Evolutionary conservation across 2,329 filamentous ascomycete species (phyloP).

Genomic region (Sphaerulina vaccinii): DNA sequence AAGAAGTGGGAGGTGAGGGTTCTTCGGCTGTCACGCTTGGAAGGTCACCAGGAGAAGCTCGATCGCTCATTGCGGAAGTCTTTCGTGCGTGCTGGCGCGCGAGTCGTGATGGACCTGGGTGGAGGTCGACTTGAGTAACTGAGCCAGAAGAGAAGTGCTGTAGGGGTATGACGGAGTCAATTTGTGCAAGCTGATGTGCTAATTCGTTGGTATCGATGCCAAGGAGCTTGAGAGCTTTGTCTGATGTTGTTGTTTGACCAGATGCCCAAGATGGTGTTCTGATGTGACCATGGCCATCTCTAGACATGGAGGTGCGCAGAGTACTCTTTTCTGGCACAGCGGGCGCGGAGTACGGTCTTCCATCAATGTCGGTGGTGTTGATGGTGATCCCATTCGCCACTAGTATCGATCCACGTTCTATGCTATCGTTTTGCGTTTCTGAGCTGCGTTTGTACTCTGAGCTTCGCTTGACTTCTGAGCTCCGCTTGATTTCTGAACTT

Average conservation of each 20-base stretch:
- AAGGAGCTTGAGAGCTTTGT: conserved; percentile 5
- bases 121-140: conserved; percentile 4
- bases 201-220: conserved; percentile 8
- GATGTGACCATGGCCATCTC: background rate
- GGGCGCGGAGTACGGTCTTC: background rate
- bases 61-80: background rate
- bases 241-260: background rate
- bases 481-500: background rate
- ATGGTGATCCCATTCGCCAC: conserved; percentile 1
- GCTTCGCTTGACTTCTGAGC: background rate
- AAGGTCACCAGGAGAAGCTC: background rate
- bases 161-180: conserved; percentile 8
- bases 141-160: conserved; percentile 5
- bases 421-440: background rate
- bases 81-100: background rate
- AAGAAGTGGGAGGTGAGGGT: too few relatives aligned
- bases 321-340: conserved; percentile 1
- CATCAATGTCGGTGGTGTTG: background rate
- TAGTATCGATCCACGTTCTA: conserved; percentile 5
- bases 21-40: too few relatives aligned
- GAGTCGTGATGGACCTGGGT: background rate
- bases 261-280: conserved; percentile 2
- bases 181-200: conserved; percentile 5
- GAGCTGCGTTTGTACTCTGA: background rate
- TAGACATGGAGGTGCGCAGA: too few relatives aligned